phyloP scores from a whole-genome alignment of 495 filamentous ascomycete species.

The Penicillium ochrochloron region DNA sequence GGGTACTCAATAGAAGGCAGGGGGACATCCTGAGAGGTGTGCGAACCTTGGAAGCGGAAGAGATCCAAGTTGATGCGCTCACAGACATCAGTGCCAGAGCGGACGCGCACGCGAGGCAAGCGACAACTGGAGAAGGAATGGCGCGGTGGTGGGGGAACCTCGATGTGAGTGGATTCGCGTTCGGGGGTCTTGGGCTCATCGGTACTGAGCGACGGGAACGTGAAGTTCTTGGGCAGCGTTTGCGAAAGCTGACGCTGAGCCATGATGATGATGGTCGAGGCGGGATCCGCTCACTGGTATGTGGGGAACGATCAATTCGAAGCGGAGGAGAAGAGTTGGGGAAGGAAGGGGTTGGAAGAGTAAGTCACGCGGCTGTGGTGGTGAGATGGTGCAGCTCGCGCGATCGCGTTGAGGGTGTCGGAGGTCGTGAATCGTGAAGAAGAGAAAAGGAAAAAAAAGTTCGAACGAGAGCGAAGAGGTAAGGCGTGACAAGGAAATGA shows the following conservation, averaged over 20 bases:
- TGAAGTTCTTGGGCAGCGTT: conserved; percentile 68
- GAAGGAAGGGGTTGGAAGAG: conserved; percentile 1
- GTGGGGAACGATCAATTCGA: conserved; percentile 24
- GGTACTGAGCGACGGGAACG: conserved; percentile 58
- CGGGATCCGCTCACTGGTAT: conserved; percentile 15
- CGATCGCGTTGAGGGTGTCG: conserved; percentile 13
- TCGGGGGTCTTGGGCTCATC: conserved; percentile 64
- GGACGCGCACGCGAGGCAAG: conserved; percentile 50
- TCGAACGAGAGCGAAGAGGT: conserved; percentile 35
- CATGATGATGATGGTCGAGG: conserved; percentile 42
- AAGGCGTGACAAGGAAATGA: conserved; percentile 31
- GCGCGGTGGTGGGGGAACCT: conserved; percentile 52
- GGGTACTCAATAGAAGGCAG: conserved; percentile 67
- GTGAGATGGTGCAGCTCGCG: conserved; percentile 2
- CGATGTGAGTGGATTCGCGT: conserved; percentile 44
- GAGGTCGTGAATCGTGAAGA: conserved; percentile 46
- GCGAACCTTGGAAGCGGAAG: conserved; percentile 35
- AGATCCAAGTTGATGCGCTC: conserved; percentile 42
- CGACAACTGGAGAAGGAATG: conserved; percentile 57
- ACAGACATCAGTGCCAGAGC: conserved; percentile 49
- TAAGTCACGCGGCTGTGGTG: conserved; percentile 10
- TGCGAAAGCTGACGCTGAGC: conserved; percentile 59
- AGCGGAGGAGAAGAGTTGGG: conserved; percentile 11
- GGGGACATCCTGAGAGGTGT: conserved; percentile 44
- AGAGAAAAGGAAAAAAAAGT: conserved; percentile 35